Conservation (phyloP, 768 basidiomycete species). For the Suillus subluteus region DNA sequence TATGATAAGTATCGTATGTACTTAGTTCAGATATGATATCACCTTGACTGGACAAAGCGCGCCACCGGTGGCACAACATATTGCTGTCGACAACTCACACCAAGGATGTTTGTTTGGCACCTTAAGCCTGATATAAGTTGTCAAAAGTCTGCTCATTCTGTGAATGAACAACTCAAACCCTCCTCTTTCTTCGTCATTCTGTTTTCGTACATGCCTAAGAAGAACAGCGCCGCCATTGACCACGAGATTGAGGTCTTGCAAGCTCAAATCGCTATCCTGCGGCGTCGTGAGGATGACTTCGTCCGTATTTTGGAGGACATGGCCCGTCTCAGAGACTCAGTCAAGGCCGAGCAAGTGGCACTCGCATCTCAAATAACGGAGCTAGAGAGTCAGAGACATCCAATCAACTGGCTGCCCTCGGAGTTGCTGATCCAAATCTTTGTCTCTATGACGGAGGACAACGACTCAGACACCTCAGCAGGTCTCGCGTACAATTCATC, state of each 20-base stretch:
- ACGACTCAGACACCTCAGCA: conserved; percentile 25
- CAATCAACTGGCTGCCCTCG: conserved; percentile 54
- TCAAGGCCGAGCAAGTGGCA: conserved; percentile 36
- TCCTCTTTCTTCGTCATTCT: conserved; percentile 1
- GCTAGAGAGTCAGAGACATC: conserved; percentile 46
- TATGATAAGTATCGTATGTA: not conserved
- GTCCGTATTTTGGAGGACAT: conserved; percentile 45
- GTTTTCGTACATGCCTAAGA: conserved; percentile 27
- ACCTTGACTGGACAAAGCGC: not conserved
- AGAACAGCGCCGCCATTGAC: conserved; percentile 35
- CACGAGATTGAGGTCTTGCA: conserved; percentile 41
- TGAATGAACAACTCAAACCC: not conserved
- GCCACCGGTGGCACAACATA: not conserved
- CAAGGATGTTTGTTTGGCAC: conserved; percentile 3
- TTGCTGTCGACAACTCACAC: not conserved
- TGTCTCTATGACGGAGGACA: conserved; percentile 30
- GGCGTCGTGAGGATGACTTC: conserved; percentile 43
- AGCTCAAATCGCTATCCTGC: conserved; percentile 41
- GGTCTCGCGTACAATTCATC: conserved; percentile 35
- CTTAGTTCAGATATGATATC: not conserved
- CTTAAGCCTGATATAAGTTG: not conserved
- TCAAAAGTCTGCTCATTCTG: not conserved
- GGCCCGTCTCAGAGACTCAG: conserved; percentile 39
- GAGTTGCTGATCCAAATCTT: conserved; percentile 54
- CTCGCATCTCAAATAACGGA: conserved; percentile 34